phyloP scores from a whole-genome alignment of 805 yeast species.

The Helenozyma rhizophorensis region DNA sequence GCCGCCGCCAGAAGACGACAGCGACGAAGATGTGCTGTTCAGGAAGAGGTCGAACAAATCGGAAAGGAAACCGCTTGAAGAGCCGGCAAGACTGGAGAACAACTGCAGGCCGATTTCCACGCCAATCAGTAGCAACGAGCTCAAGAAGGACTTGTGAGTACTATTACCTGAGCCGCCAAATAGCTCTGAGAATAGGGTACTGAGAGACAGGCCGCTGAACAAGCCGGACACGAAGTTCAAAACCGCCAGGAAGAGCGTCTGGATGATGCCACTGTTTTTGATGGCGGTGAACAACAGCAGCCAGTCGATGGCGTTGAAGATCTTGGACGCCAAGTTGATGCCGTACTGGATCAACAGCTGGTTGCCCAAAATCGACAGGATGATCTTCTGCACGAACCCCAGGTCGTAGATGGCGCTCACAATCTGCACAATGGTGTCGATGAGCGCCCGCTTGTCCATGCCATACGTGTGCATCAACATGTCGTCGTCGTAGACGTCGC shows the following conservation, averaged over 20 bases:
- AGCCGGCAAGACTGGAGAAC: slow-evolving; percentile 10
- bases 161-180: slow-evolving; percentile 12
- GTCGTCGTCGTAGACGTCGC: slow-evolving; percentile 8
- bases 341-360: slow-evolving; percentile 17
- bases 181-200: slow-evolving; percentile 9
- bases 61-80: slow-evolving; percentile 12
- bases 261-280: slow-evolving; percentile 24
- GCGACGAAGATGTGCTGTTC: slow-evolving; percentile 3
- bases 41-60: slow-evolving; percentile 9
- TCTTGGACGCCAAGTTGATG: slow-evolving; percentile 15
- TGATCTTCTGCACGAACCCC: slow-evolving; percentile 19
- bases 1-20: slow-evolving; percentile 10
- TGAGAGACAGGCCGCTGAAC: slow-evolving; percentile 9
- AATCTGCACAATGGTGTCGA: slow-evolving; percentile 15
- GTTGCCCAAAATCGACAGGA: slow-evolving; percentile 22
- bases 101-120: slow-evolving; percentile 13
- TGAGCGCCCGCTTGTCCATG: slow-evolving; percentile 13
- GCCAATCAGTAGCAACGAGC: slow-evolving; percentile 9
- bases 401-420: slow-evolving; percentile 20
- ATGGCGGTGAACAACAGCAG: slow-evolving; percentile 18
- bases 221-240: slow-evolving; percentile 14
- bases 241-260: slow-evolving; percentile 11
- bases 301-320: slow-evolving; percentile 21
- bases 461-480: slow-evolving; percentile 7
- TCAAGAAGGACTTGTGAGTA: slow-evolving; percentile 12